Conservation (phyloP, 352 stramenopile species). For the Phytophthora ramorum region DNA sequence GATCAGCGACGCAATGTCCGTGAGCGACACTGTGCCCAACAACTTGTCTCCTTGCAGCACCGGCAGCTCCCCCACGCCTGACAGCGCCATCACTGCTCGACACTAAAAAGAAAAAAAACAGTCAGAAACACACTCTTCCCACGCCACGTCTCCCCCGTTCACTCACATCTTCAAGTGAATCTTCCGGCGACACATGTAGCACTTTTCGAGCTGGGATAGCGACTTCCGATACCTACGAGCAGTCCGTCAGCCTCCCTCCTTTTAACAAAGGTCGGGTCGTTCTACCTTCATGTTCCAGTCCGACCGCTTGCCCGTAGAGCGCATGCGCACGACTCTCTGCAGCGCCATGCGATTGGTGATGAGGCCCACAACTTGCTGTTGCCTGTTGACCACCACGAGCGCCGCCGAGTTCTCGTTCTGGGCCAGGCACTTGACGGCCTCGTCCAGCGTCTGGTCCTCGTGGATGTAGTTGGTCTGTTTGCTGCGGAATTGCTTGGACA, state of each 20-base stretch:
- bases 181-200: conserved; percentile 75
- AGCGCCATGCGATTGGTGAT: conserved; percentile 82
- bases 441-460: conserved; percentile 64
- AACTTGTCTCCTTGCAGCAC: conserved; percentile 75
- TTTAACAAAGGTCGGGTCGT: conserved; percentile 2
- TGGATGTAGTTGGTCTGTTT: conserved; percentile 81
- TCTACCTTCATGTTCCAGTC: conserved; percentile 69
- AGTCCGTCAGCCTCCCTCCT: neutral
- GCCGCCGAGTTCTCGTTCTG: conserved; percentile 81
- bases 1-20: conserved; percentile 78
- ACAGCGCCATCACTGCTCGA: conserved; percentile 80
- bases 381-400: conserved; percentile 74
- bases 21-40: conserved; percentile 81
- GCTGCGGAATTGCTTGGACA: conserved; percentile 75
- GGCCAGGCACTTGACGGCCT: conserved; percentile 69
- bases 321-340: conserved; percentile 66
- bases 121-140: neutral
- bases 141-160: neutral
- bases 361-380: conserved; percentile 77
- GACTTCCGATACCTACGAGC: conserved; percentile 59
- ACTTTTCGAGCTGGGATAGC: conserved; percentile 76
- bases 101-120: conserved; percentile 46
- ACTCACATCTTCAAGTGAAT: conserved; percentile 77
- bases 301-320: conserved; percentile 36
- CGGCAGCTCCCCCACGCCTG: conserved; percentile 67